Evolutionary conservation across 2,329 filamentous ascomycete genomes (phyloP), one percentile per base, ranked within the genome.

Genomic region (Ceratocystis huliohia): DNA sequence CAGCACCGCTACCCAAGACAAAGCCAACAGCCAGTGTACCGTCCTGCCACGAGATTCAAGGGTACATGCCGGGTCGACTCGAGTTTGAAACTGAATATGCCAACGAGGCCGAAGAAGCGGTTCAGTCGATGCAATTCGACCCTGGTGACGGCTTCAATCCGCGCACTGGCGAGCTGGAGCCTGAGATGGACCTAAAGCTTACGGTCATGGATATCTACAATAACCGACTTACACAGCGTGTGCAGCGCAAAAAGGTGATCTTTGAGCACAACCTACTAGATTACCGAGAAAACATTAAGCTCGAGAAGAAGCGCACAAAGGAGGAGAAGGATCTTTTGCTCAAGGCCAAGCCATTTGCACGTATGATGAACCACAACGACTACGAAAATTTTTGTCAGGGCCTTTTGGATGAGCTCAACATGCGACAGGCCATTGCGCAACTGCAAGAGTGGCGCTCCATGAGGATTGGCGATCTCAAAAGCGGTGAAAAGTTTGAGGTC

Each of bases 161-260:
- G 0, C 79, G 82, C 2, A 96, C 91, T 0, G 88, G 89, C 69
- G 88, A 95, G 73, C 80, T 95, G 67, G 94, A 99, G 72, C 91
- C 94, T 0, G 94, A 99, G 75, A 96, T 96, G 82, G 92, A 96
- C 70, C 82, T 99, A 59, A 99, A 99, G 80, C 85, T 97, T 78
- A 96, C 91, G 0, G 91, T 99, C 22, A 96, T 99, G 86, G 91
- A 96, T 70, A 96, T 99, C 63, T 99, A 99, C 80, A 99, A 99
- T 73, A 88, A 88, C 67, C 86, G 92, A 3, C 78, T 99, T 20
- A 96, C 92, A 1, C 88, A 92, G 67, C 86, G 94, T 70, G 93
- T 93, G 5, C 93, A 97, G 72, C 84, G 94, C 59, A 99, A 99
- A 77, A 95, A 94, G 78, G 88, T 97, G 63, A 88, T 99, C 5